These are phyloP conservation scores for Phytophthora agathidicida DNA, from an alignment of 352 stramenopile genomes.

Conservation along the genomic window DNA sequence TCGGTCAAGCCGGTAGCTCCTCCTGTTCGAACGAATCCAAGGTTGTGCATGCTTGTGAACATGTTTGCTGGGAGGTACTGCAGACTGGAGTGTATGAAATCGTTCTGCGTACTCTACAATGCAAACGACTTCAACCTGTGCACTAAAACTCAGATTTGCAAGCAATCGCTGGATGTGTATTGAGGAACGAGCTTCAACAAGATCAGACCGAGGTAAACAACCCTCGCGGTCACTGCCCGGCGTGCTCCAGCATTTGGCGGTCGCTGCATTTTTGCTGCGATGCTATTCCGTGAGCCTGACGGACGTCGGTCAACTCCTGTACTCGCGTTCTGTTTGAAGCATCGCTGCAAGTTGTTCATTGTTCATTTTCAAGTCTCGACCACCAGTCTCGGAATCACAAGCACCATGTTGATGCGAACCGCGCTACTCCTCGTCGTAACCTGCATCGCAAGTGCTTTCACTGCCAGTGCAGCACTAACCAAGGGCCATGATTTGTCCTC, in stretches of 20 bases:
- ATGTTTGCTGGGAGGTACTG: slow-evolving; percentile 35
- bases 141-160: neutral
- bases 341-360: slow-evolving; percentile 1
- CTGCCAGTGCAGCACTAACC: slow-evolving; percentile 14
- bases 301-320: neutral
- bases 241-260: no score
- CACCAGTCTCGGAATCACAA: no score
- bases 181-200: slow-evolving; percentile 14
- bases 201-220: slow-evolving; percentile 4
- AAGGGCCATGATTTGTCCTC: slow-evolving; percentile 49
- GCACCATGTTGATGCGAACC: slow-evolving; percentile 23
- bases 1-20: slow-evolving; percentile 26
- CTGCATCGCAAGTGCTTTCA: slow-evolving; percentile 7
- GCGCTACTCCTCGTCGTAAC: slow-evolving; percentile 11
- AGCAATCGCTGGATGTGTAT: slow-evolving; percentile 7
- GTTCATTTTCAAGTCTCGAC: neutral
- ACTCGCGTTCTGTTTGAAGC: neutral
- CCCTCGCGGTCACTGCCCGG: no score
- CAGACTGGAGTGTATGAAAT: slow-evolving; percentile 38
- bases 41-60: slow-evolving; percentile 42
- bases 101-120: slow-evolving; percentile 22
- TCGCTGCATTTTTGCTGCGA: slow-evolving; percentile 9
- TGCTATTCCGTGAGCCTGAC: neutral
- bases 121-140: slow-evolving; percentile 9
- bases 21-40: slow-evolving; percentile 46